Conservation (phyloP, 2,329 filamentous ascomycete genomes). For the Neofusicoccum umdonicola region DNA sequence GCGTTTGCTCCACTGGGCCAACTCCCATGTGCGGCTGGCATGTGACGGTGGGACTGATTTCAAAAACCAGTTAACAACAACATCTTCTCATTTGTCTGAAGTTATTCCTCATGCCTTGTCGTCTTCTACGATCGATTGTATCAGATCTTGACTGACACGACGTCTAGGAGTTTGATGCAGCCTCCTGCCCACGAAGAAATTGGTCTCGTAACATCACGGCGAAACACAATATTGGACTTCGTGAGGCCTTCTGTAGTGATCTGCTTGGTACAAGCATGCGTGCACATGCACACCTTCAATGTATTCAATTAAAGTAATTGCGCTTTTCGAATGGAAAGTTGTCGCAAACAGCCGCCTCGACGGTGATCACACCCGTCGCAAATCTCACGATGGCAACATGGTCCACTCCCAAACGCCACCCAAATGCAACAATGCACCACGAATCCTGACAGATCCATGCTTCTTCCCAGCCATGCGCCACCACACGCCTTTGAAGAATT, state of each 20-base stretch:
- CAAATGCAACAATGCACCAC: background rate
- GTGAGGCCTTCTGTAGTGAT: no score
- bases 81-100: constrained; percentile 17
- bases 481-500: background rate
- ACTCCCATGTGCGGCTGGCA: background rate
- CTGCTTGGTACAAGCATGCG: background rate
- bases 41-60: constrained; percentile 4
- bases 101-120: background rate
- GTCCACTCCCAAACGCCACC: background rate
- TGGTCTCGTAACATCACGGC: no score
- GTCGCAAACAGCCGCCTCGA: background rate
- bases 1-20: background rate
- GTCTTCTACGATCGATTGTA: background rate
- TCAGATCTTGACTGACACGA: background rate
- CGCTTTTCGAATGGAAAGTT: background rate
- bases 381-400: background rate
- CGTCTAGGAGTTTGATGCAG: background rate
- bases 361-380: background rate
- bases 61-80: constrained; percentile 9
- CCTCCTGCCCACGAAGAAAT: background rate
- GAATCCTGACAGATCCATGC: background rate
- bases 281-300: background rate
- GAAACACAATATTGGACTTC: no score
- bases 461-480: background rate
- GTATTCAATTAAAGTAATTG: background rate